Conservation (phyloP, 352 stramenopile genomes). For the Phytophthora podocarpi region DNA sequence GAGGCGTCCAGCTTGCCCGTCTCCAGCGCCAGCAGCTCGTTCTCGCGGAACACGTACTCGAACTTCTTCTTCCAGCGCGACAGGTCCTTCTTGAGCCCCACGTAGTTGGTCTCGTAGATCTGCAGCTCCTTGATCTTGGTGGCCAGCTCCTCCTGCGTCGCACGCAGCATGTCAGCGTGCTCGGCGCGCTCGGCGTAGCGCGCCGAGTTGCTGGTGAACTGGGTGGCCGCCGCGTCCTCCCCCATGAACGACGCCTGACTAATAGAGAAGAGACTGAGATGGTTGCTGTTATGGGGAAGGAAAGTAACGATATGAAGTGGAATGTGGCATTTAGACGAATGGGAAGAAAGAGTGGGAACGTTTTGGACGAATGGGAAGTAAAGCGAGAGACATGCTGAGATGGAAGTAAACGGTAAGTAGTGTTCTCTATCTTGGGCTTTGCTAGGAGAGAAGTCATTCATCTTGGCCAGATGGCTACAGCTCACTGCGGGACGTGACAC, state of each 20-base stretch:
- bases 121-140: slow-evolving; percentile 82
- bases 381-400: no score
- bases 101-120: slow-evolving; percentile 84
- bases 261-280: no score
- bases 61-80: slow-evolving; percentile 89
- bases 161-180: slow-evolving; percentile 64
- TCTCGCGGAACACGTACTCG: slow-evolving; percentile 87
- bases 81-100: slow-evolving; percentile 78
- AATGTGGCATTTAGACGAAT: background rate
- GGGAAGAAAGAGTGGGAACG: background rate
- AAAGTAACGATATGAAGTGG: slow-evolving; percentile 13
- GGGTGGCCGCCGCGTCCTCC: slow-evolving; percentile 21
- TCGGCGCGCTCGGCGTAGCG: slow-evolving; percentile 70
- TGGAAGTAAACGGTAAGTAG: no score
- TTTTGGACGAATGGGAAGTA: background rate
- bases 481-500: no score
- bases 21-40: slow-evolving; percentile 83
- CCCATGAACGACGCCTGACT: no score
- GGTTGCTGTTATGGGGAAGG: no score
- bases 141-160: slow-evolving; percentile 79
- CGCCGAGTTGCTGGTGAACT: slow-evolving; percentile 69
- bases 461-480: slow-evolving; percentile 1
- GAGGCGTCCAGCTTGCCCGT: slow-evolving; percentile 84
- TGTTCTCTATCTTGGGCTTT: no score
- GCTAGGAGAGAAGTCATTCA: background rate